Evolutionary conservation across 352 stramenopile species (phyloP), one percentile per base, ranked within the genome.

Genomic region (Pythium sukuiense): DNA sequence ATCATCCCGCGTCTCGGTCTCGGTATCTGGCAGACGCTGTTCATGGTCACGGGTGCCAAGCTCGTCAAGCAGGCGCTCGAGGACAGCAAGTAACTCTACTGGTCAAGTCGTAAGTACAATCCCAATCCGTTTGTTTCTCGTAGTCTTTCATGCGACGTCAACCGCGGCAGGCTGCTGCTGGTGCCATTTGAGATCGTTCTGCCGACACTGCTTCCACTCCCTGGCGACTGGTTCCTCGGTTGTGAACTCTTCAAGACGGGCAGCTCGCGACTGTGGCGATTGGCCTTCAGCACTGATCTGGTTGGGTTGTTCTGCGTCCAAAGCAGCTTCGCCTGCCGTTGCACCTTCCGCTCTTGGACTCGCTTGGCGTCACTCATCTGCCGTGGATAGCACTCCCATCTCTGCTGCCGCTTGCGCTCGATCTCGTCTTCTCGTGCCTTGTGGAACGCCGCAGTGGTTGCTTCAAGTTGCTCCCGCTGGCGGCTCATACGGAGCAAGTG

Each of bases 1-100:
- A 95, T 97, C 66, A 87, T 97, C 62, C 89, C 89, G 35, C 85
- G 89, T 37, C 76, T 96, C 45, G 80, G 85, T 3, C 80, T 96
- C 12, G 87, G 85, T 56, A 93, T 97, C 61, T 97, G 88, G 88
- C 89, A 97, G 76, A 97, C 89, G 69, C 81, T 97, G 48, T 97
- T 97, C 69, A 97, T 97, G 89, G 89, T 97, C 73, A 97, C 89
- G 43, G 89, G 89, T 30, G 89, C 89, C 32, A 97, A 97, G 77
- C 82, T 97, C 49, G 80, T 97, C 65, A 89, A 90, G 57, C 83
- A 96, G 64, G 83, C 85, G 65, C 78, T 97, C 11, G 85, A 91
- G 61, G 75, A 89, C 64, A 76, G 55, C 41, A 70, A 75, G 69
- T 64, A 67, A 41, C 30, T 12, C 24, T 8, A 32, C 20, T 52